Evolutionary conservation across 192 early-diverging fungal species (phyloP).

Genomic region (Backusella liffmaniae): DNA sequence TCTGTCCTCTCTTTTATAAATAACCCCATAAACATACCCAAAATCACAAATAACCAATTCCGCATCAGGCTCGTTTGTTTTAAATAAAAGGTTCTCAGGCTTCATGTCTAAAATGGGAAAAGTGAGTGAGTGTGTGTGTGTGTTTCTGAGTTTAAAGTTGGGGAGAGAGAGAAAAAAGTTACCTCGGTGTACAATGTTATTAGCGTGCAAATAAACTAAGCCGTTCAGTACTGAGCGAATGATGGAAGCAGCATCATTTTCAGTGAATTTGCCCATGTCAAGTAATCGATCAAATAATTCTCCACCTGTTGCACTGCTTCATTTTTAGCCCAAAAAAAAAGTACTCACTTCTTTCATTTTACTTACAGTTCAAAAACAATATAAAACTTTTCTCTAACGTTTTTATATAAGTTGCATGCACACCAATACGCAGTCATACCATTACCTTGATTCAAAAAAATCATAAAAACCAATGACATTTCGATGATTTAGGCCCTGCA

Average conservation of each 20-base stretch:
- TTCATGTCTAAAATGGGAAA: constrained; percentile 57
- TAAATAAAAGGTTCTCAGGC: constrained; percentile 88
- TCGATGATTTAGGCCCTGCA: constrained; percentile 80
- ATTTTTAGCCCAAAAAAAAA: background rate
- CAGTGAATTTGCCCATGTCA: constrained; percentile 75
- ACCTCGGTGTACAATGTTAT: constrained; percentile 86
- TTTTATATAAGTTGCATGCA: background rate
- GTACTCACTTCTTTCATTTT: background rate
- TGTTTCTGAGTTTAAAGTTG: background rate
- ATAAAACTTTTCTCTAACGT: constrained; percentile 65
- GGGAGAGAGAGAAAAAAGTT: background rate
- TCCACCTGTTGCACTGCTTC: constrained; percentile 66
- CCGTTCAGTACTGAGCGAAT: constrained; percentile 74
- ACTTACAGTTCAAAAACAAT: constrained; percentile 72
- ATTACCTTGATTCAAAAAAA: constrained; percentile 55
- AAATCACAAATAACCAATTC: constrained; percentile 87
- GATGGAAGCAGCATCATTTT: constrained; percentile 77
- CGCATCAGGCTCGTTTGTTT: constrained; percentile 52
- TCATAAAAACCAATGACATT: constrained; percentile 87
- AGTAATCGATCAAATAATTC: constrained; percentile 86
- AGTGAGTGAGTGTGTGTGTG: background rate
- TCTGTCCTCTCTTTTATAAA: background rate
- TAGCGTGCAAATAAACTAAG: constrained; percentile 81
- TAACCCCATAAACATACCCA: constrained; percentile 41
- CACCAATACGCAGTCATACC: background rate